These are phyloP conservation scores for Parascedosporium putredinis DNA, from an alignment of 2,329 filamentous ascomycete species.

Conservation along the genomic window DNA sequence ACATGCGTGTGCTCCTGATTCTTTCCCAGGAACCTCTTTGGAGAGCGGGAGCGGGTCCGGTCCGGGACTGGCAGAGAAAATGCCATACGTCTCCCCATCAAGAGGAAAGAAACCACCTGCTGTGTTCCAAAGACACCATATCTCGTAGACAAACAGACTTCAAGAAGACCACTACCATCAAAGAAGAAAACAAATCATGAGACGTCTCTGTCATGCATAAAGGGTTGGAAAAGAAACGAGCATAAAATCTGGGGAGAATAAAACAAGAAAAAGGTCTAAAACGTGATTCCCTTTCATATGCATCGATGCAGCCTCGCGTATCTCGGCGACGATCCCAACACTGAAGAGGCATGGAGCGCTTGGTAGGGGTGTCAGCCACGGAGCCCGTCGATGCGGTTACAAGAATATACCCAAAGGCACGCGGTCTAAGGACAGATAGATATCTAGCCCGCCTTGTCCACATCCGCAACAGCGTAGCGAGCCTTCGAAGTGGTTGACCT, in stretches of 20 bases:
- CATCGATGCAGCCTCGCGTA: conserved; percentile 21
- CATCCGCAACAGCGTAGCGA: neutral
- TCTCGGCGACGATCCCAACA: conserved; percentile 4
- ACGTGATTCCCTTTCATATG: conserved; percentile 26
- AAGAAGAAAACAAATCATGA: conserved; percentile 16
- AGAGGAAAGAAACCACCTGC: too few relatives aligned
- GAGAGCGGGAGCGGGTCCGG: too few relatives aligned
- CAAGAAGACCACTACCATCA: neutral
- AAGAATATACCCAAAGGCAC: conserved; percentile 3
- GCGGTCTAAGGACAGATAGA: neutral
- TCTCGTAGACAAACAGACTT: neutral
- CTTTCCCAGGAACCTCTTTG: too few relatives aligned
- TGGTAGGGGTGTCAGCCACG: conserved; percentile 1
- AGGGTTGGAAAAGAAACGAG: neutral
- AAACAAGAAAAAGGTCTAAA: conserved; percentile 32
- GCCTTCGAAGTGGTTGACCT: neutral
- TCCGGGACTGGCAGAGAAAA: too few relatives aligned
- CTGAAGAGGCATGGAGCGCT: conserved; percentile 2
- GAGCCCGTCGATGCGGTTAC: conserved; percentile 5
- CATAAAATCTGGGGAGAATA: conserved; percentile 1
- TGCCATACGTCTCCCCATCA: too few relatives aligned
- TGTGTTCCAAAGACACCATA: too few relatives aligned
- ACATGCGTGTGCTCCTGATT: too few relatives aligned
- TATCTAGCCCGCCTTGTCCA: neutral
- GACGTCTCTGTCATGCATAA: conserved; percentile 40